These are phyloP conservation scores for Boletus coccyginus DNA, from an alignment of 768 basidiomycete species.

Conservation along the genomic window DNA sequence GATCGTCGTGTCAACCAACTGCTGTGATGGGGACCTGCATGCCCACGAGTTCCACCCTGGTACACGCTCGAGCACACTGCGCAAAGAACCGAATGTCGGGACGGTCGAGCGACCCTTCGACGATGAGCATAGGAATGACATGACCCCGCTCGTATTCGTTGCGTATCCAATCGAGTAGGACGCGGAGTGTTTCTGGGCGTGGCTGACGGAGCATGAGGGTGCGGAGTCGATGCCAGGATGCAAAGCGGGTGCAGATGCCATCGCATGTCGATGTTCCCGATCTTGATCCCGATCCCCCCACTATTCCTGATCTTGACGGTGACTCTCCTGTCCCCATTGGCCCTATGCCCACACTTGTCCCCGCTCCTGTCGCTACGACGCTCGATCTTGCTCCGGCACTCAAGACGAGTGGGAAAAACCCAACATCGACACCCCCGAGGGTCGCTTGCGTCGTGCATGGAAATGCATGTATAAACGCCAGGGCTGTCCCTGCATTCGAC, in stretches of 20 bases:
- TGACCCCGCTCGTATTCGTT: constrained; percentile 10
- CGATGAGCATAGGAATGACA: constrained; percentile 12
- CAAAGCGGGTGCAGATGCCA: constrained; percentile 3
- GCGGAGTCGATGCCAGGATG: constrained; percentile 19
- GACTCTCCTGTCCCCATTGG: not conserved
- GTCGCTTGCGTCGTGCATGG: constrained; percentile 18
- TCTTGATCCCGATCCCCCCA: not conserved
- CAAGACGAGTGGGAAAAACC: constrained; percentile 20
- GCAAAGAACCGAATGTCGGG: constrained; percentile 18
- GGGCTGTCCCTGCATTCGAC: constrained; percentile 21
- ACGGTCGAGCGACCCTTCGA: constrained; percentile 17
- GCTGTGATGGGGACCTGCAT: not conserved
- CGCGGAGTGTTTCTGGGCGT: constrained; percentile 18
- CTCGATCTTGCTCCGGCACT: constrained; percentile 4
- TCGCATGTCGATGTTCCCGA: not conserved
- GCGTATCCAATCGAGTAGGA: constrained; percentile 22
- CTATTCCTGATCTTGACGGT: not conserved
- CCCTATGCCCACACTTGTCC: not conserved
- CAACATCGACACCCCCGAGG: constrained; percentile 27
- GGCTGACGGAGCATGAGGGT: constrained; percentile 24
- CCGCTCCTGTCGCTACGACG: not conserved
- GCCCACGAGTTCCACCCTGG: constrained; percentile 16
- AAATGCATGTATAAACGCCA: constrained; percentile 28
- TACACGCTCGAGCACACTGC: constrained; percentile 6
- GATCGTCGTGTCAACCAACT: not conserved